Base-by-base conservation (phyloP, 495 filamentous ascomycete genomes). In the Podospora bellae-mahoneyi region DNA sequence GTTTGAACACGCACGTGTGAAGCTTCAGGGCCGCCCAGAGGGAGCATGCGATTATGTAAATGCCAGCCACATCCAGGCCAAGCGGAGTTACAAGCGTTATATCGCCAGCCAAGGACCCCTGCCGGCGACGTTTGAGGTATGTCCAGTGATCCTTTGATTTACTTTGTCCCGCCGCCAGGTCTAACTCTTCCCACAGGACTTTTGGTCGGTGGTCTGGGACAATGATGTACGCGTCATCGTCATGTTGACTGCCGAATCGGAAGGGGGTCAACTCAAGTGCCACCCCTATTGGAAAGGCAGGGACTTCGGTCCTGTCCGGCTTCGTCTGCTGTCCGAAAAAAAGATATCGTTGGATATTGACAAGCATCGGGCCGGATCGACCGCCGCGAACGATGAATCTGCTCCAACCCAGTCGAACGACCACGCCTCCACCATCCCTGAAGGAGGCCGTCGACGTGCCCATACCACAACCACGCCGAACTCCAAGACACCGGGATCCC, bases 121-220 rank as follows among this genome's bases (percentile, higher is more conserved):
- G 27, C 96, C 95, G 28, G 89, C 92, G 64, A 99, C 96, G 13
- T 97, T 97, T 69, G 86, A 90, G 78, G 92, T 95, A 78, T 83
- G 91, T 23, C 23, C 34, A 10, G 18, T 9, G 20, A 5, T 16
- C 6, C 9, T 5, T 48, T 6, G 13, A 13, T 3, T 48, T 10
- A 10, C 6, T 16, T 6, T 16, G 7, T 48, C 13, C 6, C 6
- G 2, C 6, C 6, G 2, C 3, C 13, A 16, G 26, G 66, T 72
- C 84, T 88, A 75, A 88, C 76, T 28, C 27, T 26, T n/a, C n/a
- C 9, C 32, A 55, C 78, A 97, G 94, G 95, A 99, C 79, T 99
- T 99, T 74, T 99, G 95, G 95, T 93, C 92, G 59, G 89, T 97
- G 23, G 84, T 97, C 58, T 99, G 95, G 95, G 94, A 98, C 74